Percentiles rank a stretch among this genome's conserved stretches.
Conservation (phyloP, 1,284 basidiomycete species). For the Cutaneotrichosporon daszewskae region DNA sequence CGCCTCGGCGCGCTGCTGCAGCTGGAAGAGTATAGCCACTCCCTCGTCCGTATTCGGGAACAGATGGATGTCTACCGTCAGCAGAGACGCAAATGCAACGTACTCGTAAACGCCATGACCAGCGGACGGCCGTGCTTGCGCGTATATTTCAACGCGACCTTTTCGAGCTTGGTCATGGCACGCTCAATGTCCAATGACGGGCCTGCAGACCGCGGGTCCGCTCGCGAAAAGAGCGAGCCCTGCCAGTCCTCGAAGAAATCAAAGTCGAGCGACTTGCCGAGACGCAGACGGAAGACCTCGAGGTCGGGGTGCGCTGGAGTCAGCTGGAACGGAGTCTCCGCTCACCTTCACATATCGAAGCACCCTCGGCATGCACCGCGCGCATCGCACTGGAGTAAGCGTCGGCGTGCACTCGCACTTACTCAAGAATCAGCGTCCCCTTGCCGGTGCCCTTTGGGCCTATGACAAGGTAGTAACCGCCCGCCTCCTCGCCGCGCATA, state of each 20-base stretch:
- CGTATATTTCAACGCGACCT: constrained; percentile 66
- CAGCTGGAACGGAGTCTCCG: not conserved
- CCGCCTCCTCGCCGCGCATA: constrained; percentile 63
- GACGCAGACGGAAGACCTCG: constrained; percentile 68
- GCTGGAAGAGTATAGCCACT: constrained; percentile 65
- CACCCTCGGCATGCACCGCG: constrained; percentile 62
- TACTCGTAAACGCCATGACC: constrained; percentile 64
- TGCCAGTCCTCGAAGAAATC: constrained; percentile 65
- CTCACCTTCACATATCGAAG: constrained; percentile 45
- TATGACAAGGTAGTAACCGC: constrained; percentile 68
- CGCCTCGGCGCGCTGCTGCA: constrained; percentile 75
- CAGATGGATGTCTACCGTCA: constrained; percentile 57
- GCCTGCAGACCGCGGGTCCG: constrained; percentile 77
- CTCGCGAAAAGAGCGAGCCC: constrained; percentile 60
- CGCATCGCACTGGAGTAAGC: constrained; percentile 55
- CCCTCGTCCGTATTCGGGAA: constrained; percentile 76
- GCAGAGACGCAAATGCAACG: constrained; percentile 4
- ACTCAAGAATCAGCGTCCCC: constrained; percentile 72
- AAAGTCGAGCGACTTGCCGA: constrained; percentile 62
- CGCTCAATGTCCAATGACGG: constrained; percentile 76
- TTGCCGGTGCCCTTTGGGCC: constrained; percentile 71
- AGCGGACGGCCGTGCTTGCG: constrained; percentile 59
- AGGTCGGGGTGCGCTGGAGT: constrained; percentile 58
- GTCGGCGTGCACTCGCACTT: constrained; percentile 8
- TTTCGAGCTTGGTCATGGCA: constrained; percentile 78